phyloP scores from a whole-genome alignment of 768 basidiomycete species.

The Boletus insuetus region DNA sequence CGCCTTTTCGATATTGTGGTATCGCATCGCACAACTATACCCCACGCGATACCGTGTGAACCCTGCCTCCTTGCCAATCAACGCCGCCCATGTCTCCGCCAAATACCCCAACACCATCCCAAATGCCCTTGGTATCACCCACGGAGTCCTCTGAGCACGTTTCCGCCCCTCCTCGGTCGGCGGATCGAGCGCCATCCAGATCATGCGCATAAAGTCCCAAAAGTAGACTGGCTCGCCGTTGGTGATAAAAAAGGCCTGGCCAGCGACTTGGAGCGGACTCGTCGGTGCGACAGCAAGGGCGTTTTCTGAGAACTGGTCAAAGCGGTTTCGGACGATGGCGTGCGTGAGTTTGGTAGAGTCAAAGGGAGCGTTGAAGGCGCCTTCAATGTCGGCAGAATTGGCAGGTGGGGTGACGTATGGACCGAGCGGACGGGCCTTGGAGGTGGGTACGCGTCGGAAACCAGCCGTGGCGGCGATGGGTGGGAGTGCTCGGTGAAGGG shows the following conservation, averaged over 20 bases:
- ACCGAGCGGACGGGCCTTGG: slow-evolving; percentile 76
- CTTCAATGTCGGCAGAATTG: slow-evolving; percentile 55
- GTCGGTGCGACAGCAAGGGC: slow-evolving; percentile 50
- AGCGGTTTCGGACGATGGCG: slow-evolving; percentile 71
- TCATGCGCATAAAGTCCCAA: slow-evolving; percentile 84
- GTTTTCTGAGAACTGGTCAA: slow-evolving; percentile 71
- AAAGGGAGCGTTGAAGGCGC: slow-evolving; percentile 50
- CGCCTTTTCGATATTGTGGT: slow-evolving; percentile 94
- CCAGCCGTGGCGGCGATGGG: slow-evolving; percentile 65
- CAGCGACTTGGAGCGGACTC: slow-evolving; percentile 77
- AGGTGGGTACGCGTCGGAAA: slow-evolving; percentile 70
- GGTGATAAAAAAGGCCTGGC: slow-evolving; percentile 94
- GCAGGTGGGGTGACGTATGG: slow-evolving; percentile 66
- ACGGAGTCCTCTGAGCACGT: slow-evolving; percentile 34
- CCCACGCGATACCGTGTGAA: slow-evolving; percentile 86
- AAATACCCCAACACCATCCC: slow-evolving; percentile 70
- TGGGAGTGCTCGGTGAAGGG: slow-evolving; percentile 53
- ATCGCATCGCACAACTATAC: slow-evolving; percentile 75
- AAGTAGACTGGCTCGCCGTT: slow-evolving; percentile 96
- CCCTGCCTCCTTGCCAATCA: slow-evolving; percentile 75
- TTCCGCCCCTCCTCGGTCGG: slow-evolving; percentile 44
- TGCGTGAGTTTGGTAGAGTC: slow-evolving; percentile 37
- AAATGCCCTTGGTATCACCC: slow-evolving; percentile 56
- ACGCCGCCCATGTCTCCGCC: slow-evolving; percentile 70
- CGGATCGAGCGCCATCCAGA: slow-evolving; percentile 73